Base-by-base conservation (phyloP, 108 stramenopile species). In the Poteriospumella lacustris region DNA sequence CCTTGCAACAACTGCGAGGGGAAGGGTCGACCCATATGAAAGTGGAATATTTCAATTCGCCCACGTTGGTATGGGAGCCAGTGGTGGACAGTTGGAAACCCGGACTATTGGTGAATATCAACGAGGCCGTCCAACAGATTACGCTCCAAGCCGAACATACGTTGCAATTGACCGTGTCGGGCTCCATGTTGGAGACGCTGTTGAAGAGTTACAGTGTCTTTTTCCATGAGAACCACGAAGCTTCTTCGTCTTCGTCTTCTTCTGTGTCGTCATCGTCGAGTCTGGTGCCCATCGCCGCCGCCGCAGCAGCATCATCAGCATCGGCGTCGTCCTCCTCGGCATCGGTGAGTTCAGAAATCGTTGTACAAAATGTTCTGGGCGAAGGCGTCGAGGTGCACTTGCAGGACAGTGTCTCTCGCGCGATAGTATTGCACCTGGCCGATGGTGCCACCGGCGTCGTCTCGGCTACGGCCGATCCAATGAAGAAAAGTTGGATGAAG, bases 181-280 rank as follows among this genome's bases (percentile, higher is more conserved):
- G 44, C 31, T 52, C 36, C 3, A 44, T 73, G 70, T 44, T 73
- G 41, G 70, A 73, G 36, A 73, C 70, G 9, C 33, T 73, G 19
- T 56, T 73, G 19, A 3, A 42, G 36, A 56, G 43, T 42, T 56
- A 73, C 33, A 52, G 31, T 44, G 28, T 73, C 5, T 73, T 73
- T 19, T 73, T 73, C 15, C n/a, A n/a, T n/a, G n/a, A n/a, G n/a
- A n/a, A n/a, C n/a, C n/a, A n/a, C n/a, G n/a, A n/a, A n/a, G n/a
- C n/a, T n/a, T n/a, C n/a, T n/a, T n/a, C n/a, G n/a, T n/a, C n/a
- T n/a, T n/a, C n/a, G n/a, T n/a, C n/a, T n/a, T n/a, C n/a, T n/a
- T n/a, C n/a, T n/a, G n/a, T n/a, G n/a, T n/a, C n/a, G n/a, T n/a
- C n/a, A n/a, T n/a, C n/a, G n/a, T n/a, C n/a, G n/a, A n/a, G n/a